Evolutionary conservation across 345 rosid genomes (phyloP).

Genomic region (Tarenaya hassleriana): DNA sequence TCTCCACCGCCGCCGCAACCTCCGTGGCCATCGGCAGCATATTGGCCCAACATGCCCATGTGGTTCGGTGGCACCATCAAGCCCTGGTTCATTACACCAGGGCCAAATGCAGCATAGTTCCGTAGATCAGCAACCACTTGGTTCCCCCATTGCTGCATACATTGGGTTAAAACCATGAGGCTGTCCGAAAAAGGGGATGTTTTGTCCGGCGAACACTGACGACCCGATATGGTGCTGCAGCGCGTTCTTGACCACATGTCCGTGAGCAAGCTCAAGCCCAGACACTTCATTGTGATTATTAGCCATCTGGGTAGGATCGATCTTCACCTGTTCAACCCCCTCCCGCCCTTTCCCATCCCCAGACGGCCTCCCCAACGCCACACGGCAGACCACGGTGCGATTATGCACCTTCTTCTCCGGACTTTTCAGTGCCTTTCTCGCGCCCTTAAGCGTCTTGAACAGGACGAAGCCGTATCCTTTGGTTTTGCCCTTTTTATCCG

Average conservation of each 20-base stretch:
- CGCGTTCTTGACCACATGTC: constrained; percentile 11
- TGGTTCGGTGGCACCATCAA: constrained; percentile 17
- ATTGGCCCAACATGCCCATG: constrained; percentile 26
- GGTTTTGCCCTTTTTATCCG: constrained; percentile 31
- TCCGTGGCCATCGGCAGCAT: constrained; percentile 19
- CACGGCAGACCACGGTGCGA: constrained; percentile 26
- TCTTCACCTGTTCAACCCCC: constrained; percentile 26
- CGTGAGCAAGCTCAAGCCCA: constrained; percentile 11
- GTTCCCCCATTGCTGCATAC: constrained; percentile 26
- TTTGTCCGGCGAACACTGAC: constrained; percentile 20
- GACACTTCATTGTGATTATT: constrained; percentile 25
- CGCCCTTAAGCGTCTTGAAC: constrained; percentile 31
- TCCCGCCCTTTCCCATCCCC: constrained; percentile 20
- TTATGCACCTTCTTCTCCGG: constrained; percentile 36
- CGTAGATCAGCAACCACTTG: constrained; percentile 25
- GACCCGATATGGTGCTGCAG: constrained; percentile 16
- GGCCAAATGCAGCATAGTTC: constrained; percentile 22
- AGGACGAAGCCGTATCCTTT: constrained; percentile 36
- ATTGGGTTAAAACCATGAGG: constrained; percentile 26
- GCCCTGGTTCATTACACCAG: constrained; percentile 28
- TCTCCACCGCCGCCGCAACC: constrained; percentile 25
- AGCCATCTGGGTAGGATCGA: constrained; percentile 21
- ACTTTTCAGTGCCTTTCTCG: constrained; percentile 28
- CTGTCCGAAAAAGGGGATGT: constrained; percentile 30
- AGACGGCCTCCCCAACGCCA: constrained; percentile 26